Base-by-base conservation (phyloP, 2,329 filamentous ascomycete genomes). In the Coleophoma cylindrospora region DNA sequence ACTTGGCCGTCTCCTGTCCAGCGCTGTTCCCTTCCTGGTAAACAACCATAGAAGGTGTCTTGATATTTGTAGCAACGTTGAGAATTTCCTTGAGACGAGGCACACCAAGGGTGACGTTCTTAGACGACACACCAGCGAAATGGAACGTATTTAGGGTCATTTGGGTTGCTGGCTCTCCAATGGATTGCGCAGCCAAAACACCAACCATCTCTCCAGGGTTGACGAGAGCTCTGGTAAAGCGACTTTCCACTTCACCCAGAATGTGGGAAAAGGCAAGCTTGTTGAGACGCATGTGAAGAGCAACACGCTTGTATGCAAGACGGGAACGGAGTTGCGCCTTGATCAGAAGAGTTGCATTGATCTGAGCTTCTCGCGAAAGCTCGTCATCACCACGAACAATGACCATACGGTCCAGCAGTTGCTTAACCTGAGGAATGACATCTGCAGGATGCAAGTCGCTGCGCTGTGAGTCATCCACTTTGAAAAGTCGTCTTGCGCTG, bases 81-180 rank as follows among this genome's bases (percentile, higher is more conserved):
- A 99, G 79, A 83, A 99, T 99, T 74, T 99, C 94, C 80, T 99
- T 99, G 45, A 99, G 82, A 84, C 94, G 92, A 40, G 94, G 94
- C 40, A 99, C 94, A 90, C 94, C 94, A 45, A 99, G 85, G 0
- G 94, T 99, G 49, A 99, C 92, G 78, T 99, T 99, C 86, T 99
- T 99, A 21, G 92, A 96, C 36, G 95, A 96, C 54, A 99, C 91
- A 96, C 94, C 94, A 70, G 94, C 91, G 70, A 99, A 99, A 78
- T 99, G 94, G 87, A 99, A 99, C 21, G 94, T 99, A 74, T 99
- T 99, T 54, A 99, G 75, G 1, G 94, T 99, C 94, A 99, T 99
- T 76, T 99, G 94, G 1, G 94, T 99, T 19, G 94, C 95, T 38
- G 94, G 94, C 70, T 99, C 94, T 74, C 94, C 94, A 66, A 99